These are phyloP conservation scores for Orbilia ellipsospora DNA, from an alignment of 2,329 filamentous ascomycete species.

Conservation along the genomic window DNA sequence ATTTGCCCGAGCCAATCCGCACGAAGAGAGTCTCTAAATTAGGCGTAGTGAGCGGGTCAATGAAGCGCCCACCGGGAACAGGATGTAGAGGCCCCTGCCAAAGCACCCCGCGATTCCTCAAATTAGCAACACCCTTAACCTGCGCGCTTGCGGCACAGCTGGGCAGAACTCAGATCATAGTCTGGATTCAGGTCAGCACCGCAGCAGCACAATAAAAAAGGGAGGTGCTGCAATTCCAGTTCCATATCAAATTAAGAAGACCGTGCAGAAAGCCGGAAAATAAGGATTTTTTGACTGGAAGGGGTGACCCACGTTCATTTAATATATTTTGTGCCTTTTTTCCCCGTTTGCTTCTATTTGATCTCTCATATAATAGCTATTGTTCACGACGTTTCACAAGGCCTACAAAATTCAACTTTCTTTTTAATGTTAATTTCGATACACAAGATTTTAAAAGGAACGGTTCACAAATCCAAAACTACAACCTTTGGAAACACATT, in stretches of 20 bases:
- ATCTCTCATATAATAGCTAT: neutral
- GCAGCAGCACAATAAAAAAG: constrained; percentile 1
- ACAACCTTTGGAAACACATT: too few relatives aligned
- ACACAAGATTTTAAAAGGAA: too few relatives aligned
- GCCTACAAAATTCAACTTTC: too few relatives aligned
- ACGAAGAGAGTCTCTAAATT: too few relatives aligned
- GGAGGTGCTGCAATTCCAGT: constrained; percentile 1
- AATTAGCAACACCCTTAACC: constrained; percentile 10
- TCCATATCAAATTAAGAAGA: neutral
- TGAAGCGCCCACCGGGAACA: too few relatives aligned
- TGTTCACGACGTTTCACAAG: neutral
- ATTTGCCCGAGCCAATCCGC: too few relatives aligned
- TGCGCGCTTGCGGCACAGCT: constrained; percentile 23
- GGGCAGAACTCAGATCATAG: neutral
- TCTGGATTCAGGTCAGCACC: constrained; percentile 2
- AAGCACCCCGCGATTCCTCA: neutral
- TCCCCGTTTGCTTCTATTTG: neutral
- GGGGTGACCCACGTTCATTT: too few relatives aligned
- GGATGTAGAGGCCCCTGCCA: neutral
- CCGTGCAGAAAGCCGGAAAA: neutral
- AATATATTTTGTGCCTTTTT: too few relatives aligned
- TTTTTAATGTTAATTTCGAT: too few relatives aligned
- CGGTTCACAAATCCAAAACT: too few relatives aligned
- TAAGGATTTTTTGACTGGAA: too few relatives aligned
- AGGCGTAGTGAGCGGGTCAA: too few relatives aligned